phyloP scores from a whole-genome alignment of 306 rosid species.

The Chamaecrista fasciculata region DNA sequence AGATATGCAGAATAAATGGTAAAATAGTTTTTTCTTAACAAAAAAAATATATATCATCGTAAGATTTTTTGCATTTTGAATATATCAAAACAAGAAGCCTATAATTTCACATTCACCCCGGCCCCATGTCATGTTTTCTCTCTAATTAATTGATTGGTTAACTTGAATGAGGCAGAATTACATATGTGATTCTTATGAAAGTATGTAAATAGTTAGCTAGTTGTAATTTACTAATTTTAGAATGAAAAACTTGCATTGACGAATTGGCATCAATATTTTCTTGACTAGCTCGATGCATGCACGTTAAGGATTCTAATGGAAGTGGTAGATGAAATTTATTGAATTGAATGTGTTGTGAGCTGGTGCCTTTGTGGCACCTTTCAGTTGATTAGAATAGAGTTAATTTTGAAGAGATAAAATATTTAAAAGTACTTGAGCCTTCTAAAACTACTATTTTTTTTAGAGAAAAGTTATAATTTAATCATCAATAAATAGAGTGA shows the following conservation, averaged over 20 bases:
- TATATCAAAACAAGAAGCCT: too few species aligned
- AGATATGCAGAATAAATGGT: too few species aligned
- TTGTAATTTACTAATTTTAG: conserved; percentile 8
- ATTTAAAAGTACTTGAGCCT: background rate
- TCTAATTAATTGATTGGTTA: background rate
- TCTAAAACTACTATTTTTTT: background rate
- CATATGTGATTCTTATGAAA: too few species aligned
- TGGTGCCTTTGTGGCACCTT: conserved; percentile 34
- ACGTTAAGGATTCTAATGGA: background rate
- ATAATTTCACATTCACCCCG: too few species aligned
- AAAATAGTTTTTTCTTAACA: too few species aligned
- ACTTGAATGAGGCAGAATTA: background rate
- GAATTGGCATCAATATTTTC: conserved; percentile 14
- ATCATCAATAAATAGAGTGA: too few species aligned
- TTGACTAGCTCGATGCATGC: conserved; percentile 33
- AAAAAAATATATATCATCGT: too few species aligned
- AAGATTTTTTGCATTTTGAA: too few species aligned
- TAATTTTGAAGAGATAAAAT: background rate
- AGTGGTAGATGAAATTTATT: background rate
- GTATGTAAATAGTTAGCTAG: too few species aligned
- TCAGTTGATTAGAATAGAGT: background rate
- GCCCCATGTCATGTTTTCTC: background rate
- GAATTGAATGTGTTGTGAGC: background rate
- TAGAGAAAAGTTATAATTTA: too few species aligned
- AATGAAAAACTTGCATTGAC: conserved; percentile 25